Evolutionary conservation across 306 rosid species (phyloP).

Genomic region (Lathyrus aphaca): DNA sequence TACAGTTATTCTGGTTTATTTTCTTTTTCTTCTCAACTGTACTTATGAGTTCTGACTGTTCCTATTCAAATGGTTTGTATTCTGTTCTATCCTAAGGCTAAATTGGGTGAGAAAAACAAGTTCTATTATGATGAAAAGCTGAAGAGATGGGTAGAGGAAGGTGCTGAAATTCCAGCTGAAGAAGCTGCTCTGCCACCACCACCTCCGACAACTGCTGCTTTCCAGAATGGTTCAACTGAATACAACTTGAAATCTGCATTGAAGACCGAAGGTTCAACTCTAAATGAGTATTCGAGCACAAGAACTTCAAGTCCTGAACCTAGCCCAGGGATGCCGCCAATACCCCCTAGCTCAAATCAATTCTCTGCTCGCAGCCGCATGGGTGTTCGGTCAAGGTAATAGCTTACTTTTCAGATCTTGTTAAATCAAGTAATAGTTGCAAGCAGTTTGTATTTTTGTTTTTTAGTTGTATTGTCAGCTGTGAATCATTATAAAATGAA

Average conservation of each 20-base stretch:
- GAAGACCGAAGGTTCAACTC: slow-evolving; percentile 57
- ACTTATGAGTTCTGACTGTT: slow-evolving; percentile 30
- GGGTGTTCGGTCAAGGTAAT: slow-evolving; percentile 85
- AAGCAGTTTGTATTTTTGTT: slow-evolving; percentile 15
- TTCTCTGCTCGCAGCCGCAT: slow-evolving; percentile 75
- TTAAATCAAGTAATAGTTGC: slow-evolving; percentile 1
- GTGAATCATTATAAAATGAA: slow-evolving; percentile 11
- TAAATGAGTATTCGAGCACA: slow-evolving; percentile 45
- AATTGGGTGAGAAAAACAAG: slow-evolving; percentile 83
- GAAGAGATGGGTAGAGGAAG: slow-evolving; percentile 94
- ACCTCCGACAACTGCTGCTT: slow-evolving; percentile 72
- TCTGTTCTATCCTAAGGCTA: slow-evolving; percentile 63
- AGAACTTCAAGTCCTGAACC: slow-evolving; percentile 54
- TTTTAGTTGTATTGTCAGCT: neutral
- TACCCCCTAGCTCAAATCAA: slow-evolving; percentile 79
- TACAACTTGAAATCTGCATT: slow-evolving; percentile 74
- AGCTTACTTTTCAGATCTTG: slow-evolving; percentile 3
- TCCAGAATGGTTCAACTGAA: slow-evolving; percentile 72
- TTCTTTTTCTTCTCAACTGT: slow-evolving; percentile 3
- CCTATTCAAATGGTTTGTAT: slow-evolving; percentile 34
- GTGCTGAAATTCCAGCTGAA: slow-evolving; percentile 75
- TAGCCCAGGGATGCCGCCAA: slow-evolving; percentile 73
- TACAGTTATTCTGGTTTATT: neutral
- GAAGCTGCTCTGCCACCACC: slow-evolving; percentile 79
- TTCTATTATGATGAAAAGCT: slow-evolving; percentile 88